Percentiles rank a stretch among this genome's conserved stretches.
Evolutionary conservation across 1,284 basidiomycete species (phyloP).

Genomic region (Sporisorium iseilematis-ciliati): DNA sequence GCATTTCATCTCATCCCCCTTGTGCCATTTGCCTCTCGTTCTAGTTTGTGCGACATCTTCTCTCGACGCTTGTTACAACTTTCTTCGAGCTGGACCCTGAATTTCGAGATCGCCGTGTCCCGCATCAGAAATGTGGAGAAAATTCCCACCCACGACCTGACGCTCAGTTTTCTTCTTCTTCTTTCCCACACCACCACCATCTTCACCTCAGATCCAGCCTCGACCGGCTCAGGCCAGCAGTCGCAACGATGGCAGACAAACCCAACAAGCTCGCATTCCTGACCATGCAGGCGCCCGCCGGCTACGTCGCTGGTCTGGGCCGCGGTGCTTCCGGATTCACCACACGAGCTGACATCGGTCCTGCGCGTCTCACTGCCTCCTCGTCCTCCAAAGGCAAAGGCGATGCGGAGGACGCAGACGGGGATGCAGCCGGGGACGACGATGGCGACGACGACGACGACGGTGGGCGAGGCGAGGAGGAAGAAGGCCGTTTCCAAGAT

Average conservation of each 20-base stretch:
- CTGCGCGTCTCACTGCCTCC: conserved; percentile 84
- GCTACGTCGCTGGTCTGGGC: conserved; percentile 68
- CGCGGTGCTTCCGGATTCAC: conserved; percentile 91
- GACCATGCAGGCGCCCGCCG: conserved; percentile 64
- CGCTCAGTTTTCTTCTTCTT: neutral
- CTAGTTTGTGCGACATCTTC: neutral
- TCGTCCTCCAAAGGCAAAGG: conserved; percentile 15
- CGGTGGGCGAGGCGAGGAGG: conserved; percentile 81
- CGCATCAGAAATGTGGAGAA: too few relatives aligned
- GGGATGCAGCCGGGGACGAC: conserved; percentile 17
- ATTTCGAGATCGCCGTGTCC: neutral
- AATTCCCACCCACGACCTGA: too few relatives aligned
- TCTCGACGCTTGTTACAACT: neutral
- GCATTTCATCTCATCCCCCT: conserved; percentile 4
- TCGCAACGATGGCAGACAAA: conserved; percentile 47
- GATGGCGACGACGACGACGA: conserved; percentile 35
- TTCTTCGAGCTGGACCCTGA: conserved; percentile 23
- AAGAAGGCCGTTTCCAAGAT: conserved; percentile 91
- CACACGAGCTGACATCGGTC: conserved; percentile 97
- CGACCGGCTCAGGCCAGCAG: neutral
- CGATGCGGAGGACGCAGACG: conserved; percentile 31
- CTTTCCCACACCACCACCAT: neutral
- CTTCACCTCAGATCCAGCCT: conserved; percentile 4
- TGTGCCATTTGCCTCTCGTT: neutral
- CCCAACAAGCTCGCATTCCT: conserved; percentile 66